Evolutionary conservation across 2,329 filamentous ascomycete genomes (phyloP), one percentile per base, ranked within the genome.

Genomic region (Colletotrichum sp.): DNA sequence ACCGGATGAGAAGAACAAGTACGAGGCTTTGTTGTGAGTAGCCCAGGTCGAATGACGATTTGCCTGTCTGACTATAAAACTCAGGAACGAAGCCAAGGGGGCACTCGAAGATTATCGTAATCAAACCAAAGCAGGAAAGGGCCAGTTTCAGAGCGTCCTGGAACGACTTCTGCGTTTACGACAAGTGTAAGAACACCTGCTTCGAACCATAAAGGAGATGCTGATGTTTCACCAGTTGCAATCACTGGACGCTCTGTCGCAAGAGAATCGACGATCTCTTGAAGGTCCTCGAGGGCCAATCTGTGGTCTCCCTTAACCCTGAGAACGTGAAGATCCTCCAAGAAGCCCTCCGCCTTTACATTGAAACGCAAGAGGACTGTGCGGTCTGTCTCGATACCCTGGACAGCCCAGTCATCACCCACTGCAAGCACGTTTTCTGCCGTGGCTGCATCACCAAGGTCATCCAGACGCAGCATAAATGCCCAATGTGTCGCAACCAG

Each of bases 211-310:
- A 21, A 6, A 21, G 39, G 12, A 21, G 72, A 76, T 39, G 75
- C 82, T 84, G 73, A 32, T 30, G 6, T 2, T 21, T 24, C 26
- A n/a, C 15, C 72, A 90, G 88, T 15, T 98, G 96, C 85, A 96
- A 96, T 78, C 96, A 98, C 82, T 98, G 95, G 95, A 93, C 93
- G 10, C 89, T 98, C 13, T 95, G 95, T 81, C 93, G 93, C 66
- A 89, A 94, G 36, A 92, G 95, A 15, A 89, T 98, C n/a, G 90
- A 91, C 12, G 91, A 92, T n/a, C 89, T 98, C 26, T 88, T 96
- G 81, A 87, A 90, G 24, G 87, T 95, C 3, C 88, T 98, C 3
- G 93, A 95, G 59, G 89, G 91, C 18, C 88, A 94, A 78, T 90
- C 92, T 64, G 88, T 93, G 2, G 93, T 98, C 0, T 88, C 90